Evolutionary conservation across 1,284 basidiomycete species (phyloP).

Genomic region (Sanghuangporus sanghuang): DNA sequence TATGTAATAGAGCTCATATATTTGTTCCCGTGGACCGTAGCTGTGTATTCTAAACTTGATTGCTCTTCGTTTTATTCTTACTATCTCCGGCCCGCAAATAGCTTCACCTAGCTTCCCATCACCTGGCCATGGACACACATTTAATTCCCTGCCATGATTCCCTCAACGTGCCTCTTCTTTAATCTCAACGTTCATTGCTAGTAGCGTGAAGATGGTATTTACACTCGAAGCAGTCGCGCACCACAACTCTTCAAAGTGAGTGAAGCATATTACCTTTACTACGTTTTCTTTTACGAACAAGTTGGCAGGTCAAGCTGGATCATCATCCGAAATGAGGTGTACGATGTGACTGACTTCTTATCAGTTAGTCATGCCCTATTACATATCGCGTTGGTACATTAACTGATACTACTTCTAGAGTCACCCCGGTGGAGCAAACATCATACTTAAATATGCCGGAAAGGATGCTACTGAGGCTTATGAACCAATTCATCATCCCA

Average conservation of each 20-base stretch:
- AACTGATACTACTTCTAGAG: conserved; percentile 36
- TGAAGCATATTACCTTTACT: conserved; percentile 10
- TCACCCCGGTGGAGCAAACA: conserved; percentile 77
- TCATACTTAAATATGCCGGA: conserved; percentile 78
- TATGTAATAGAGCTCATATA: not conserved
- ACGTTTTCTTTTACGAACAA: not conserved
- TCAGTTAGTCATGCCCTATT: conserved; percentile 35
- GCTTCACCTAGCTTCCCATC: not conserved
- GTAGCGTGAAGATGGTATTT: conserved; percentile 20
- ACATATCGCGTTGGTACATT: not conserved
- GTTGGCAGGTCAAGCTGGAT: conserved; percentile 72
- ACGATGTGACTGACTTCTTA: conserved; percentile 85
- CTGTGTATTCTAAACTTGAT: not conserved
- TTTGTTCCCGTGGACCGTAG: not conserved
- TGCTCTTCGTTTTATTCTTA: not conserved
- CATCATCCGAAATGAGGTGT: conserved; percentile 72
- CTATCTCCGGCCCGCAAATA: not conserved
- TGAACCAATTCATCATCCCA: conserved; percentile 69
- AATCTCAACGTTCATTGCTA: not conserved
- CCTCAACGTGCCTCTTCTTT: too few species aligned
- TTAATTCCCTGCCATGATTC: too few species aligned
- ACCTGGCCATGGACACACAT: not conserved
- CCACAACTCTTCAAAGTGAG: conserved; percentile 49
- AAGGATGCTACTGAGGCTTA: conserved; percentile 72
- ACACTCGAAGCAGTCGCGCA: conserved; percentile 41